Conservation (phyloP, 768 basidiomycete genomes). For the Tricholoma terreum region DNA sequence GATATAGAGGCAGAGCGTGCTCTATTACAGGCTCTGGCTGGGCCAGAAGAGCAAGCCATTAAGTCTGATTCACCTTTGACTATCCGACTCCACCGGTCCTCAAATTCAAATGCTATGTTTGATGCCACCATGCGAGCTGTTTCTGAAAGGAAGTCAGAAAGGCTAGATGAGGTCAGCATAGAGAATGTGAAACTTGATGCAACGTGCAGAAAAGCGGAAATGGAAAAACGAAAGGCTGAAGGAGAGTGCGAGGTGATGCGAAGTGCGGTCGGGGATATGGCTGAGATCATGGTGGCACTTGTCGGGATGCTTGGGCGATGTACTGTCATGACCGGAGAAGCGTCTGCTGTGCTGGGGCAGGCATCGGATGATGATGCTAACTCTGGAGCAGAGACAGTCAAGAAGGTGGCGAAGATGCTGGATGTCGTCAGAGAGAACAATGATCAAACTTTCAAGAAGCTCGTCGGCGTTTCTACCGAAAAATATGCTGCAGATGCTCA, state of each 20-base stretch:
- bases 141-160: conserved; percentile 75
- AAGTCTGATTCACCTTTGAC: conserved; percentile 58
- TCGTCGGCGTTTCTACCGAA: conserved; percentile 67
- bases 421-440: conserved; percentile 60
- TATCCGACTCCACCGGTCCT: conserved; percentile 59
- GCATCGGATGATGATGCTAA: conserved; percentile 32
- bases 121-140: conserved; percentile 84
- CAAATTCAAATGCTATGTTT: conserved; percentile 77
- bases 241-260: conserved; percentile 62
- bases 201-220: conserved; percentile 59
- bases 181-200: conserved; percentile 75
- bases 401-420: conserved; percentile 50
- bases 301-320: conserved; percentile 80
- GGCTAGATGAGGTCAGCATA: conserved; percentile 65
- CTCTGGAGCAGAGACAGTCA: conserved; percentile 26
- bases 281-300: conserved; percentile 64
- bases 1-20: conserved; percentile 73
- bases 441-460: conserved; percentile 61
- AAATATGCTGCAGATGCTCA: conserved; percentile 44
- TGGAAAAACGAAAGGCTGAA: conserved; percentile 66
- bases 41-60: conserved; percentile 66
- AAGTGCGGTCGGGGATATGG: conserved; percentile 61
- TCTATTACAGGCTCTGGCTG: conserved; percentile 62
- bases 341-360: conserved; percentile 36
- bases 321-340: conserved; percentile 67